Conservation (phyloP, 1,139 yeast genomes). For the Magnusiomyces tetraspermus region DNA sequence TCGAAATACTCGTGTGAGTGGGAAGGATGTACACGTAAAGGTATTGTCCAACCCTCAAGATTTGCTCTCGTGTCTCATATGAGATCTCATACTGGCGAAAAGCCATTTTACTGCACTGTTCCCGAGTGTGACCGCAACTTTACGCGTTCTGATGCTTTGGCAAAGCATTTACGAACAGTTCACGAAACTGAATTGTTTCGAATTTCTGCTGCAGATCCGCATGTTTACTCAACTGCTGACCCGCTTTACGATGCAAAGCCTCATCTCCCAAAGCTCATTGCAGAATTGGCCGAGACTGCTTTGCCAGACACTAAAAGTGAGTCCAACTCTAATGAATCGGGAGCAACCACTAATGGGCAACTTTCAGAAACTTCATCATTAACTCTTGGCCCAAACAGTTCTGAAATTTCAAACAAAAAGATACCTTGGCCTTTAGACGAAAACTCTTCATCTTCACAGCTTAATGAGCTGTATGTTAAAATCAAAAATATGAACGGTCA, state of each 20-base stretch:
- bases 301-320: conserved; percentile 2
- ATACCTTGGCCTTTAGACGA: not conserved
- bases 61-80: conserved; percentile 55
- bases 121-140: conserved; percentile 62
- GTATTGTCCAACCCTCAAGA: conserved; percentile 48
- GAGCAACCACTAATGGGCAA: not conserved
- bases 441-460: conserved; percentile 4
- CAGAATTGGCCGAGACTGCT: not conserved
- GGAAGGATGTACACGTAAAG: conserved; percentile 50
- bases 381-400: not conserved
- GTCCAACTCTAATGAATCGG: not conserved
- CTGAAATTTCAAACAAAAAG: no score
- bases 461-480: conserved; percentile 13
- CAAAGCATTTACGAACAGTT: conserved; percentile 53
- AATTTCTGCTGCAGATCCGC: conserved; percentile 6
- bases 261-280: conserved; percentile 6
- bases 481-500: conserved; percentile 24
- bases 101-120: conserved; percentile 56
- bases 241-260: conserved; percentile 12
- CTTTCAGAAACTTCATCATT: conserved; percentile 6
- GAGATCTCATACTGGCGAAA: conserved; percentile 58
- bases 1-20: conserved; percentile 51
- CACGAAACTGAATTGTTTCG: conserved; percentile 40
- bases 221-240: conserved; percentile 8
- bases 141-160: conserved; percentile 51